Base-by-base conservation (phyloP, 208 protist species). In the Wallacemonas rigidus region DNA sequence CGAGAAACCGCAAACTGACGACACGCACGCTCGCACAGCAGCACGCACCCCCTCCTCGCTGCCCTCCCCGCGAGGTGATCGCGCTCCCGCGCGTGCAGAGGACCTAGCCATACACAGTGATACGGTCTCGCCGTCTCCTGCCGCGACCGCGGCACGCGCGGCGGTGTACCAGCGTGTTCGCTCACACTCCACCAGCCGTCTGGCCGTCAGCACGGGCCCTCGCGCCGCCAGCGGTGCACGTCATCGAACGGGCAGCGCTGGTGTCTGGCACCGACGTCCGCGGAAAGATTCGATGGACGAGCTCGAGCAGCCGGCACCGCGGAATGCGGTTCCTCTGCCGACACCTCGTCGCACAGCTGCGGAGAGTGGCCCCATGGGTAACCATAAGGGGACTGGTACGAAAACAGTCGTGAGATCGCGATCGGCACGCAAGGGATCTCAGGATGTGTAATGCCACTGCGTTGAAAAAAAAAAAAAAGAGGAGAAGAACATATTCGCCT, bases 401-500 rank as follows among this genome's bases (percentile, higher is more conserved):
- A 69, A 56, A 35, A 65, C 36, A 9, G 17, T 4, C 41, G 60
- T 65, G 60, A 38, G 60, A 12, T 65, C 60, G 60, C 60, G 60
- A 6, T 65, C 60, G n/a, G 60, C 60, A 5, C 60, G 17, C 11
- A 65, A 65, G n/a, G 26, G 26, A 3, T 41, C 56, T 6, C 56
- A 41, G 35, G 56, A 38, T 41, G 36, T 45, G 67, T 38, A 67
- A 69, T 15, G 44, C 26, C 26, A 50, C 8, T 0, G 12, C 45
- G 12, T 50, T 6, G 38, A 9, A 48, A 51, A 39, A 67, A 65
- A 53, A 26, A 26, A 26, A 26, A 26, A 26, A 26, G 0, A 26
- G 48, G 48, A 53, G 48, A 53, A 53, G 48, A 15, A 53, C 9
- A 53, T n/a, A 53, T 58, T 5, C 53, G 9, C 53, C n/a, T 50